Base-by-base conservation (phyloP, 768 basidiomycete species). In the Collybia sp. region DNA sequence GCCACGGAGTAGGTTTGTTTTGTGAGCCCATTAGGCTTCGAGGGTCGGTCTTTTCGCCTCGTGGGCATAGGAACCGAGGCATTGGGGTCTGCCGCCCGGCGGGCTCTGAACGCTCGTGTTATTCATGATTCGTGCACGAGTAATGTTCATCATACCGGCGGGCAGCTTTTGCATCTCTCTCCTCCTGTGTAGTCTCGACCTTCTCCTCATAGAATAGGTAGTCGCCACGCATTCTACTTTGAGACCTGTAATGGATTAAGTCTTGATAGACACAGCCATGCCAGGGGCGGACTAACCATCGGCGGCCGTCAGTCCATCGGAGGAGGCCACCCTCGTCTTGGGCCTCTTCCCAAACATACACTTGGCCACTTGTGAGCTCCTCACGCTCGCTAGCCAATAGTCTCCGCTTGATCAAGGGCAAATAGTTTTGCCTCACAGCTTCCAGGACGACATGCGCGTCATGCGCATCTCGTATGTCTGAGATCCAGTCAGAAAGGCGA, bases 281-380 rank as follows among this genome's bases (percentile, higher is more conserved):
- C 20, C 6, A 13, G 47, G 3, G 8, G 13, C 13, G 19, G 17
- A 46, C 68, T 40, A 60, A 82, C 88, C 88, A 90, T 66, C 88
- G 70, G 51, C 85, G 71, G 12, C 88, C 88, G 58, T 90, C 88
- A 13, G 88, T 90, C 88, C 88, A 89, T 18, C 88, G 75, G 47
- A 88, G 68, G 32, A 87, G 66, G 13, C 71, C 70, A 6, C 79
- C 81, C 41, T 83, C 83, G 41, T 87, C 87, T 52, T 85, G 86
- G 3, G 85, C 84, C 60, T 90, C 88, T 55, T 90, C 87, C 88
- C 88, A 90, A 33, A 90, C 88, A 54, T 88, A 90, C 35, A 90
- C 77, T 49, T 88, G 85, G 2, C 88, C 88, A 42, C 85, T 85
- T 33, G 60, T 59, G 4, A 90, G 69, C 35, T 82, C 78, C 30